phyloP scores from a whole-genome alignment of 805 yeast genomes.

The Candida railenensis region DNA sequence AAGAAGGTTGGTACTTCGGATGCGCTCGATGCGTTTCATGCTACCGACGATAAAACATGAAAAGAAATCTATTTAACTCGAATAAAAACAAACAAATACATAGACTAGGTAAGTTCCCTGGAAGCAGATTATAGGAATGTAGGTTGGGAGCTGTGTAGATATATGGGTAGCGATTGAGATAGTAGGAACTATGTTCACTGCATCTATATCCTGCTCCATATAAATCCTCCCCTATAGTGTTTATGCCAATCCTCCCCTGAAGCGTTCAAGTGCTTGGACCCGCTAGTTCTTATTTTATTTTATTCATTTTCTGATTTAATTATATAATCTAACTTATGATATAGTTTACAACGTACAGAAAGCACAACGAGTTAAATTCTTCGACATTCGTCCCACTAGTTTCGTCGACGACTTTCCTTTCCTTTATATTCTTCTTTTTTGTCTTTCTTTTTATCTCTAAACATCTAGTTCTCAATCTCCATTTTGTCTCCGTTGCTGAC shows the following conservation, averaged over 20 bases:
- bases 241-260: too few species aligned
- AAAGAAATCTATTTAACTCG: not conserved
- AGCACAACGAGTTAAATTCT: too few species aligned
- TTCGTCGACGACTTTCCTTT: too few species aligned
- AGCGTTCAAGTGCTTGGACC: too few species aligned
- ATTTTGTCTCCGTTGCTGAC: constrained; percentile 29
- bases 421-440: not conserved
- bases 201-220: too few species aligned
- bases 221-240: too few species aligned
- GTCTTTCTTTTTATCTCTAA: not conserved
- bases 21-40: not conserved
- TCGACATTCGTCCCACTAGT: too few species aligned
- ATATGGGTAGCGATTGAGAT: too few species aligned
- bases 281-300: not conserved
- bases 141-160: not conserved
- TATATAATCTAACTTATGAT: not conserved
- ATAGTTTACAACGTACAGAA: not conserved
- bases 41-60: not conserved
- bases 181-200: too few species aligned
- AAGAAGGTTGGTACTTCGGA: too few species aligned
- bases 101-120: not conserved
- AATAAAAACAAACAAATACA: not conserved
- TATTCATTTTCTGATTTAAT: not conserved
- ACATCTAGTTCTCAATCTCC: constrained; percentile 28
- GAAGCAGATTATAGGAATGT: too few species aligned